Conservation (phyloP, 225 moss, liverwort and hornwort species). For the Polytrichum formosum region DNA sequence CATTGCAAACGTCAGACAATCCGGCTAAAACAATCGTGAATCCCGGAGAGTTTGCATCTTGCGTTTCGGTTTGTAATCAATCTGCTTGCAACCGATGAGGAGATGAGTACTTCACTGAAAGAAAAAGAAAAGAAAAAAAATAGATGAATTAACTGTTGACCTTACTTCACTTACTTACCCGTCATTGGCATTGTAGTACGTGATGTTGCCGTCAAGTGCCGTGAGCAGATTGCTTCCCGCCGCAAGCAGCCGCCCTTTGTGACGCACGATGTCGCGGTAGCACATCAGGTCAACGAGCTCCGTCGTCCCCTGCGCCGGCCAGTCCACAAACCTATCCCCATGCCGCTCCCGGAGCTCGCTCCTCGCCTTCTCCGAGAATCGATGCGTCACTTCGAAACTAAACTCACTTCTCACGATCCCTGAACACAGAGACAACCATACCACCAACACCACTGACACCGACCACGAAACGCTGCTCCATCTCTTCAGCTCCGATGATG, state of each 20-base stretch:
- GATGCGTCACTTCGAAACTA: constrained; percentile 41
- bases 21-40: no score
- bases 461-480: background rate
- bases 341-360: constrained; percentile 30
- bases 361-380: constrained; percentile 47
- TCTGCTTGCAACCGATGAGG: no score
- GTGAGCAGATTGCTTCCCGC: constrained; percentile 14
- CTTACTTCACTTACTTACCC: constrained; percentile 21
- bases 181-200: constrained; percentile 26
- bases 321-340: constrained; percentile 26
- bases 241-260: constrained; percentile 15
- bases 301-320: constrained; percentile 28
- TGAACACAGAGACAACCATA: constrained; percentile 10
- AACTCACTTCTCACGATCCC: constrained; percentile 18
- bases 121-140: no score
- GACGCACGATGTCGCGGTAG: constrained; percentile 33
- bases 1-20: no score
- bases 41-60: no score
- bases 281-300: constrained; percentile 38
- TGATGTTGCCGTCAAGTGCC: constrained; percentile 25
- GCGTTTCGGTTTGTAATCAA: no score
- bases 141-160: no score
- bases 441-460: background rate
- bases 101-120: no score
- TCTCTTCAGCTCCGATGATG: background rate